A percentile compares a stretch with the other conserved stretches of the same genome.
Evolutionary conservation across 768 basidiomycete genomes (phyloP).

Genomic region (Saitozyma podzolica): DNA sequence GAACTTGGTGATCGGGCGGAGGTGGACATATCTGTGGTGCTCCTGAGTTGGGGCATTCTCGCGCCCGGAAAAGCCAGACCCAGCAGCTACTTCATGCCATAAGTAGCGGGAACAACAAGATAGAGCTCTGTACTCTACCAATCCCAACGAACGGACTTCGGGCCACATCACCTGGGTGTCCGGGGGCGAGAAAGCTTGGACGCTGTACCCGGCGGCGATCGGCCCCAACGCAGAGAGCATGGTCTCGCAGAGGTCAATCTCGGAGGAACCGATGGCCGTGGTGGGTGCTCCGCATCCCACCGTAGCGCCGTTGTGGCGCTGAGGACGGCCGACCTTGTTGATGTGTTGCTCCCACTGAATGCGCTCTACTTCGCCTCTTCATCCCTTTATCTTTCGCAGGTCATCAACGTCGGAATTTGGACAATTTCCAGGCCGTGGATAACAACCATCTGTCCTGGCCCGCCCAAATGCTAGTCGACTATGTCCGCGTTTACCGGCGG

Average conservation of each 20-base stretch:
- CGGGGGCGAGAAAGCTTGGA: slow-evolving; percentile 70
- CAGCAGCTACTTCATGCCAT: no score
- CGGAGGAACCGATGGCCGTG: slow-evolving; percentile 87
- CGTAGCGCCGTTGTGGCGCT: no score
- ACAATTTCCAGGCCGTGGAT: slow-evolving; percentile 51
- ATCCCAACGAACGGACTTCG: slow-evolving; percentile 65
- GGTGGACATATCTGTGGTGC: no score
- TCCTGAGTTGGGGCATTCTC: no score
- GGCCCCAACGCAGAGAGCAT: slow-evolving; percentile 64
- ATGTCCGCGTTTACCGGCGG: slow-evolving; percentile 68
- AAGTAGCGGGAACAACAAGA: no score
- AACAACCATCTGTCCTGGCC: slow-evolving; percentile 70
- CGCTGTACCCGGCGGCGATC: slow-evolving; percentile 63
- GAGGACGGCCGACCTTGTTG: no score
- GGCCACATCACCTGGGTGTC: slow-evolving; percentile 85
- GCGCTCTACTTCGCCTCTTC: no score
- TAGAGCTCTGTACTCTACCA: slow-evolving; percentile 76
- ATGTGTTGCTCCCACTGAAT: no score
- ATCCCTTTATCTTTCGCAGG: slow-evolving; percentile 48
- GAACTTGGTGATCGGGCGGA: no score
- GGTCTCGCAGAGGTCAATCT: slow-evolving; percentile 66
- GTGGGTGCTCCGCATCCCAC: no score
- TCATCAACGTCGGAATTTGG: slow-evolving; percentile 62
- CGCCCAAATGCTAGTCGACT: slow-evolving; percentile 78
- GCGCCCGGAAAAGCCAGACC: no score